These are phyloP conservation scores for Discostella pseudostelligera DNA, from an alignment of 108 stramenopile genomes.

Conservation along the genomic window DNA sequence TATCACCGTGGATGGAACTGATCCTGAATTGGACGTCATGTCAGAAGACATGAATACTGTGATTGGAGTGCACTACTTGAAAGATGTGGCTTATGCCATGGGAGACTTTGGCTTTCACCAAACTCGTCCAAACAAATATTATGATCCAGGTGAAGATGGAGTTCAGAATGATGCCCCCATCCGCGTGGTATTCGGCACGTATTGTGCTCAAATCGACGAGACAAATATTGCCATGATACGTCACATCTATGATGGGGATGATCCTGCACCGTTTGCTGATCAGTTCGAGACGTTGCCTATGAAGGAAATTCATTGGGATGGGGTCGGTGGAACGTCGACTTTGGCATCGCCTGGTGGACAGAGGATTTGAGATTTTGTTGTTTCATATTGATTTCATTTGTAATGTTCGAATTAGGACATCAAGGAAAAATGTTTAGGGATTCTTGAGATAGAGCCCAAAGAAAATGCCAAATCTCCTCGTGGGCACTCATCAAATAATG, in stretches of 20 bases:
- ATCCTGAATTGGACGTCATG: conserved; percentile 43
- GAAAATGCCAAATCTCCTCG: too few relatives aligned
- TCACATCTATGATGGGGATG: conserved; percentile 54
- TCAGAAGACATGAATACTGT: conserved; percentile 51
- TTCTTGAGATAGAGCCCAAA: too few relatives aligned
- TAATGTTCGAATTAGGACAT: too few relatives aligned
- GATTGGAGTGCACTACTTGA: conserved; percentile 52
- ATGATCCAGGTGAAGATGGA: conserved; percentile 17
- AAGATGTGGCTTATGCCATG: conserved; percentile 51
- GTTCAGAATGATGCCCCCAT: conserved; percentile 20
- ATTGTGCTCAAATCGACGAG: conserved; percentile 54
- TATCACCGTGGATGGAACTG: conserved; percentile 44
- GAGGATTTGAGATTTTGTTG: too few relatives aligned
- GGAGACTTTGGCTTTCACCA: conserved; percentile 56
- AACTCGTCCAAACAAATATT: conserved; percentile 44
- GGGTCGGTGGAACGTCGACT: conserved; percentile 6
- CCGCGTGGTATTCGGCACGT: conserved; percentile 49
- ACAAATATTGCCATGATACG: conserved; percentile 44
- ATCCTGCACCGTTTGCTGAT: conserved; percentile 54
- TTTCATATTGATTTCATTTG: too few relatives aligned
- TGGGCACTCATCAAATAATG: too few relatives aligned
- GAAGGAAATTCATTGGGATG: conserved; percentile 45
- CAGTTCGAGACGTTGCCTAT: conserved; percentile 44
- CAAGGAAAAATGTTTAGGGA: too few relatives aligned
- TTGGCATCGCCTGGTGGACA: conserved; percentile 28